Base-by-base conservation (phyloP, 495 filamentous ascomycete genomes). In the Parathielavia hyrcaniae region DNA sequence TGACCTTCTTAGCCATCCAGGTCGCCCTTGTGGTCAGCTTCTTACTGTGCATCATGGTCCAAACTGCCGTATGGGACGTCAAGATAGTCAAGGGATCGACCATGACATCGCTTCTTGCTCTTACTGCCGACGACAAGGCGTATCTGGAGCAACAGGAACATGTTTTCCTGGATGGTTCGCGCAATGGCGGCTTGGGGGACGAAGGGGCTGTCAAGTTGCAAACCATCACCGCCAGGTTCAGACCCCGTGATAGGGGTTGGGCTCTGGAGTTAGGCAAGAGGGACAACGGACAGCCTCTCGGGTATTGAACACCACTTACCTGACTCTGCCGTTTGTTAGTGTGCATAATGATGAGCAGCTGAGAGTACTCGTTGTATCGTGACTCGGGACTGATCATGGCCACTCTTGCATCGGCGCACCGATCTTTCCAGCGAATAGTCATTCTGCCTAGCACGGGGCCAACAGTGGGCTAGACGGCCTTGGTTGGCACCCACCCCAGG, bases 61-160 rank as follows among this genome's bases (percentile, higher is more conserved):
- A 68, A 54, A 68, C 66, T n/a, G 60, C 62, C 1, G 64, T 67
- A 2, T 68, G 68, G 68, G 38, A 60, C 19, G 66, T 68, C 0
- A 45, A 35, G 35, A 46, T 67, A 16, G 30, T 69, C 48, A 69
- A 69, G 49, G 61, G 59, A 16, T 67, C 65, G 22, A n/a, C 59
- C 2, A 41, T 59, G 17, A 55, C 63, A 8, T 53, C 60, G 4
- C 44, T 70, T 23, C 38, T 67, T 14, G 63, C 63, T n/a, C 52
- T 70, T n/a, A 40, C 51, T n/a, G 55, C 63, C 10, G 53, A 58
- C 0, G 67, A 63, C 26, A 64, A 61, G 38, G 60, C 55, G 2
- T 32, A 43, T 5, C 32, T 69, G 5, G 61, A 64, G n/a, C 54
- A 58, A 20, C 48, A 53, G 23, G 61, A 63, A 20, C 19, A 49